Evolutionary conservation across 2,329 filamentous ascomycete species (phyloP), one percentile per base, ranked within the genome.

Genomic region (Drechslerella stenobrocha): DNA sequence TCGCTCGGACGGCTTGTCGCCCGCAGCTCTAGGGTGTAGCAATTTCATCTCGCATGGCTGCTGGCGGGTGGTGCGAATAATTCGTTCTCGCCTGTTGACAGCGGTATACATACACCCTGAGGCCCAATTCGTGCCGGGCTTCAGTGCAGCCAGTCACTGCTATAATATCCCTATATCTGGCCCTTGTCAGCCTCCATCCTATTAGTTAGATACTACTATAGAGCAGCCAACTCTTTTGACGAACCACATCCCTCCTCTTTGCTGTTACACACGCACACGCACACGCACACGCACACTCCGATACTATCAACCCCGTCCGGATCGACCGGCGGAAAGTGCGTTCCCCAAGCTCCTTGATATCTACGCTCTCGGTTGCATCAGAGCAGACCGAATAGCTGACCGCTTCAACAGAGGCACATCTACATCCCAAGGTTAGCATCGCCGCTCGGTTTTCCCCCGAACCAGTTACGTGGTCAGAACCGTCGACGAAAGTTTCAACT

Each of bases 1-100:
- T 67, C 63, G 48, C 63, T 67, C 63, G 63, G 55, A 67, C 63
- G 63, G 63, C 63, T 60, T 50, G 59, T 46, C 44, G 50, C 55
- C 63, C 55, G 61, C 53, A 67, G 50, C 44, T 55, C 55, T 50
- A 65, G 58, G 52, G 47, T 59, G 53, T 59, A 66, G 61, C 61
- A 60, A 55, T 55, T 45, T 55, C 63, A 53, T 67, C 55, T 56
- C 51, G 63, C 63, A 60, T 30, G 52, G 37, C 37, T n/a, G n/a
- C n/a, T 42, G 48, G 50, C 56, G 35, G 42, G 52, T 67, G 55
- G 55, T 56, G 44, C 34, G 51, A 37, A n/a, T n/a, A n/a, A 35
- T 44, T 60, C 63, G 52, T 42, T 22, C 57, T 67, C 63, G 63
- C 55, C 60, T 67, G 63, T 67, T 67, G 63, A 67, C 63, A 67